Percentiles rank a stretch among this genome's conserved stretches.
phyloP scores from a whole-genome alignment of 108 stramenopile species.

The Hondaea fermentalgiana region DNA sequence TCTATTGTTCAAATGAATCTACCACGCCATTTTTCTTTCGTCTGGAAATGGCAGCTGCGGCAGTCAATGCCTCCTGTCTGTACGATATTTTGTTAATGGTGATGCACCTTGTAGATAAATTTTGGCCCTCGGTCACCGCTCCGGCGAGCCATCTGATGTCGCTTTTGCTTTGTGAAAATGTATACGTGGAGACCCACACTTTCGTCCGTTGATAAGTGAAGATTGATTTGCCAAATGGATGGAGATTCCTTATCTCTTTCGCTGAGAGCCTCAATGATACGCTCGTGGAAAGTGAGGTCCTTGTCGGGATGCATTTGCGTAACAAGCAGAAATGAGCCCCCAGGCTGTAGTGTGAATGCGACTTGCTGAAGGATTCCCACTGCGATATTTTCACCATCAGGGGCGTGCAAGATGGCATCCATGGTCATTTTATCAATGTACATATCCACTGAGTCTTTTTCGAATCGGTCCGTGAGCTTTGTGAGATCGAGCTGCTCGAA shows the following conservation, averaged over 20 bases:
- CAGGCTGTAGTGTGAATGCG: not conserved
- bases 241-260: not conserved
- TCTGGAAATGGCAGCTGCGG: too few relatives aligned
- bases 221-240: not conserved
- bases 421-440: conserved; percentile 13
- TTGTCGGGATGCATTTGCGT: not conserved
- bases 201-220: not conserved
- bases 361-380: not conserved
- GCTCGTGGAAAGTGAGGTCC: not conserved
- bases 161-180: not conserved
- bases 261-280: not conserved
- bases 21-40: too few relatives aligned
- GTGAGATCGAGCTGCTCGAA: not conserved
- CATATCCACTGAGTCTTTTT: not conserved
- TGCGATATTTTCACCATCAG: not conserved
- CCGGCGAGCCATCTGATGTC: not conserved
- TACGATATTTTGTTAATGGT: not conserved
- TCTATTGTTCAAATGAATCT: too few relatives aligned
- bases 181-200: not conserved
- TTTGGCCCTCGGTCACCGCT: not conserved
- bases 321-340: not conserved
- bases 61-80: too few relatives aligned
- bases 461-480: not conserved
- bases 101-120: not conserved
- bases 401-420: not conserved